Evolutionary conservation across 108 stramenopile species (phyloP), one percentile per base, ranked within the genome.

Genomic region (Nannochloropsis oceanica): DNA sequence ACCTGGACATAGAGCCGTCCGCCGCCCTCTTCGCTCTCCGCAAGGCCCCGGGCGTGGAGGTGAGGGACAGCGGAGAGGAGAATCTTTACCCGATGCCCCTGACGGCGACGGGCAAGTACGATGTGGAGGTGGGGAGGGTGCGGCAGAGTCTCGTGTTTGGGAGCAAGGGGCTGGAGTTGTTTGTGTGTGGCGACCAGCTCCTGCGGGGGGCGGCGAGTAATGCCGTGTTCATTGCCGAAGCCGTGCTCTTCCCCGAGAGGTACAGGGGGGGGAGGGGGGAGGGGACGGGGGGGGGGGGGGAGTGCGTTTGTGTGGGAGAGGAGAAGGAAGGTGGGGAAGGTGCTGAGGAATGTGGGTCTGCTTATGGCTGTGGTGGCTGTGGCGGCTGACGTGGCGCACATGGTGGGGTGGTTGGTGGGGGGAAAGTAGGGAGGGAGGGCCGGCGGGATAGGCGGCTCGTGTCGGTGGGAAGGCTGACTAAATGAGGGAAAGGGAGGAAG

Each of bases 171-270:
- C 86, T 99, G 43, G 98, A 99, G 91, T 92, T 99, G 87, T 99
- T 99, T 88, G 97, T 99, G 27, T 93, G 93, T 83, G 98, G 98
- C 20, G 98, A 99, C 91, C 97, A 98, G 92, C 93, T 98, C 44
- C 91, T 98, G 84, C 93, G 97, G 80, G 97, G 97, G 79, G 97
- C 97, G 7, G 97, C 97, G 3, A 90, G 97, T 86, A 98, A 98
- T 91, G 97, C 97, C 12, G 97, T 98, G 25, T 86, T 97, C 26
- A 95, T 98, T 22, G 97, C 96, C n/a, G 96, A 98, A 92, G 95
- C 85, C 24, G 27, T 89, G 81, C 12, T 81, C 27, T 81, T 20
- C 13, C 26, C 81, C 46, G 46, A 50, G 13, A 50, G 14, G 46
- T 50, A 50, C 14, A 14, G 46, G 46, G 46, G 12, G 46, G 46